These are phyloP conservation scores for Urochloa ruziziensis DNA, from an alignment of 176 grass and related monocot genomes.

Conservation along the genomic window DNA sequence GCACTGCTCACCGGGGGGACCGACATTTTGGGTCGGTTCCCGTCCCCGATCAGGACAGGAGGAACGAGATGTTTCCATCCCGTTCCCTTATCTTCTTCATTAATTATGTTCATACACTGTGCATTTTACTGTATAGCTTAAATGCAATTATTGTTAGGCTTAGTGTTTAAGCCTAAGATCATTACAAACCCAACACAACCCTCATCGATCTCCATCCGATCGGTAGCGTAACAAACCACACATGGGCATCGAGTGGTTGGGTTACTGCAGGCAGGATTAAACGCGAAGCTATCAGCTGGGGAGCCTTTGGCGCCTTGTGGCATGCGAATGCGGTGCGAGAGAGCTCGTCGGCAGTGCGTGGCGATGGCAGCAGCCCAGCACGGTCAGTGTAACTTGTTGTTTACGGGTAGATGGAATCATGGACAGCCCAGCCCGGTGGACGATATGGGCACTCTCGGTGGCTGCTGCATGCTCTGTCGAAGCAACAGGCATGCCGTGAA, in stretches of 20 bases:
- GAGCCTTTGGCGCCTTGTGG: constrained; percentile 27
- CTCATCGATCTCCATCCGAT: neutral
- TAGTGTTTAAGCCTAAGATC: too few relatives aligned
- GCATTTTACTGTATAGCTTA: too few relatives aligned
- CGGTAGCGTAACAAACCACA: neutral
- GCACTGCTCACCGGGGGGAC: too few relatives aligned
- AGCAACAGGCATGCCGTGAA: neutral
- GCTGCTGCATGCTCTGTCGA: neutral
- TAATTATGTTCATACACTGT: too few relatives aligned
- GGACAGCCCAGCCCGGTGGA: neutral
- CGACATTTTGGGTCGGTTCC: too few relatives aligned
- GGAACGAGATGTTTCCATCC: too few relatives aligned
- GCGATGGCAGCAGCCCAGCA: neutral
- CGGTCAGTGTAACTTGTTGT: neutral
- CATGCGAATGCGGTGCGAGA: neutral
- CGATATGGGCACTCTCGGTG: neutral
- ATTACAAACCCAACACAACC: too few relatives aligned
- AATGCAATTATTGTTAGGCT: too few relatives aligned
- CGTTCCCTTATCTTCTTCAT: too few relatives aligned
- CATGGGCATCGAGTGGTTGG: neutral
- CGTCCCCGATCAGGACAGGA: too few relatives aligned
- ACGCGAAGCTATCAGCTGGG: neutral
- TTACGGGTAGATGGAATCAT: constrained; percentile 20
- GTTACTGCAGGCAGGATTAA: neutral
- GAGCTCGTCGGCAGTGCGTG: neutral